A percentile compares a stretch with the other conserved stretches of the same genome.
Evolutionary conservation across 805 yeast species (phyloP).

Genomic region (Saccharomycopsis oosterbeekiorum): DNA sequence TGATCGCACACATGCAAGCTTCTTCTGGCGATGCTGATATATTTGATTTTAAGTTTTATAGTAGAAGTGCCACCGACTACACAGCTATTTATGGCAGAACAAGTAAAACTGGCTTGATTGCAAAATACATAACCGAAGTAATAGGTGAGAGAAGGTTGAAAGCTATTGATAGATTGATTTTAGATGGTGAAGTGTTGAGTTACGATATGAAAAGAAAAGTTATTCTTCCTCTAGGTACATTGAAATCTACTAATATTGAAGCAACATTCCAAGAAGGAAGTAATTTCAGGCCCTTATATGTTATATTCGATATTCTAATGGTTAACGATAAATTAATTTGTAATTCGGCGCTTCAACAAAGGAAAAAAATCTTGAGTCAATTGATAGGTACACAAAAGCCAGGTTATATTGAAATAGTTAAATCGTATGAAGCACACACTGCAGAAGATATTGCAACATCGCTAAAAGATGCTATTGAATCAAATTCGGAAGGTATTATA

Average conservation of each 20-base stretch:
- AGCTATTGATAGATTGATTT: slow-evolving; percentile 29
- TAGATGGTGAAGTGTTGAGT: slow-evolving; percentile 94
- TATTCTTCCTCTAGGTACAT: slow-evolving; percentile 70
- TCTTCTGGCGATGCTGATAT: slow-evolving; percentile 20
- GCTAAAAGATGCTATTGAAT: slow-evolving; percentile 46
- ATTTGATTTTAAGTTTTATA: slow-evolving; percentile 37
- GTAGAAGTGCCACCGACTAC: slow-evolving; percentile 66
- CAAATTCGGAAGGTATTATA: slow-evolving; percentile 73
- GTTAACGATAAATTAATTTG: slow-evolving; percentile 60
- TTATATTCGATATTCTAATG: slow-evolving; percentile 65
- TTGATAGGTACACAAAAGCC: slow-evolving; percentile 35
- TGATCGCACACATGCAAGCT: slow-evolving; percentile 56
- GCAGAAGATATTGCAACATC: slow-evolving; percentile 47
- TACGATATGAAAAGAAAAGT: slow-evolving; percentile 52
- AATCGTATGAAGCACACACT: slow-evolving; percentile 30
- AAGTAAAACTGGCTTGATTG: slow-evolving; percentile 40
- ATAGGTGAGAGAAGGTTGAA: slow-evolving; percentile 21
- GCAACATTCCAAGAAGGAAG: slow-evolving; percentile 28
- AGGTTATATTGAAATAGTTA: slow-evolving; percentile 41
- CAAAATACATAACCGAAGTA: slow-evolving; percentile 38
- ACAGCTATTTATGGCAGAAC: slow-evolving; percentile 58
- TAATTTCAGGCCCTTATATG: slow-evolving; percentile 41
- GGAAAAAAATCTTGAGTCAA: slow-evolving; percentile 43
- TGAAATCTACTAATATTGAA: slow-evolving; percentile 59
- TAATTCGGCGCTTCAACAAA: slow-evolving; percentile 38